These are phyloP conservation scores for Spirogloea muscicola DNA, from an alignment of 139 green algal species.

Conservation along the genomic window DNA sequence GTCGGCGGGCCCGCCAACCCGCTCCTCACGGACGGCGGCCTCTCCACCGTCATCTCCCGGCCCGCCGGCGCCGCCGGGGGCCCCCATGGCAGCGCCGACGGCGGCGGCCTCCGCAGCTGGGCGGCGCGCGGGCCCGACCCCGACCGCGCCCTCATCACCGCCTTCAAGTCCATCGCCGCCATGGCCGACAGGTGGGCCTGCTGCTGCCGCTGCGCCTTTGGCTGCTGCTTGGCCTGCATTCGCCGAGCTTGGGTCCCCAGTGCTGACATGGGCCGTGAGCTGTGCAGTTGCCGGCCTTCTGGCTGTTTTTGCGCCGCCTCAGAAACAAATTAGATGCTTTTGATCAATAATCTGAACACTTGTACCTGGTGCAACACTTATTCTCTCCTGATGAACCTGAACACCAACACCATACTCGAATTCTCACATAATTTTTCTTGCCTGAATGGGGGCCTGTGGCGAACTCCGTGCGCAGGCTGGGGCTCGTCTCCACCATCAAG, in stretches of 20 bases:
- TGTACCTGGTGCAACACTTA: no score
- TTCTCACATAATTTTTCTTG: no score
- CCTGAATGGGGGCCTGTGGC: no score
- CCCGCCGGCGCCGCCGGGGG: slow-evolving; percentile 40
- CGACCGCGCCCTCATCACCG: slow-evolving; percentile 54
- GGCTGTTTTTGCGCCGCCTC: no score
- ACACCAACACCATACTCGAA: background rate
- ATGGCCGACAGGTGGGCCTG: slow-evolving; percentile 43
- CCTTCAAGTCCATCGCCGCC: slow-evolving; percentile 49
- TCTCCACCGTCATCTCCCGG: slow-evolving; percentile 78
- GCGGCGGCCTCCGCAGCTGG: slow-evolving; percentile 51
- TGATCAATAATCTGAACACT: slow-evolving; percentile 49
- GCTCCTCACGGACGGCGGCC: slow-evolving; percentile 71
- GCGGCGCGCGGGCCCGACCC: slow-evolving; percentile 55
- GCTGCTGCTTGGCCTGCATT: no score
- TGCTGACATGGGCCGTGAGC: no score
- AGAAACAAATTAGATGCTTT: background rate
- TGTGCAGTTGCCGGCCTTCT: no score
- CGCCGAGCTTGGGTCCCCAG: no score
- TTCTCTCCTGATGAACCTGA: slow-evolving; percentile 48
- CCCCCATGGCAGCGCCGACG: background rate
- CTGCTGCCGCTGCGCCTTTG: background rate
- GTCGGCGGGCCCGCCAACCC: slow-evolving; percentile 74
- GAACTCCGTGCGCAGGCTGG: no score
- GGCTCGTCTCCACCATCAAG: slow-evolving; percentile 47